phyloP scores from a whole-genome alignment of 306 rosid species.

The Lathyrus aphaca region DNA sequence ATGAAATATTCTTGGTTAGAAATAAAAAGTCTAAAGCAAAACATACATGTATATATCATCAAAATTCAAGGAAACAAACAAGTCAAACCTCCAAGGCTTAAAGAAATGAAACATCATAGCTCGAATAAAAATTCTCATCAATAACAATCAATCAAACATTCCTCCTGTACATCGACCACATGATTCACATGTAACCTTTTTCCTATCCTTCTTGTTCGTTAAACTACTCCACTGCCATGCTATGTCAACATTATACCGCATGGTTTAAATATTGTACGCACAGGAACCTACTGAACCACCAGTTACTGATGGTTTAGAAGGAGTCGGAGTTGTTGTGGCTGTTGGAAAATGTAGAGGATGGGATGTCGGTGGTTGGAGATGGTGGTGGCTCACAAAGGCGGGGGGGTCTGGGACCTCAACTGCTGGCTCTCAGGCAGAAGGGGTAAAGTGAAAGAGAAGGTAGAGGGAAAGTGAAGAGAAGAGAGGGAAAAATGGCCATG shows the following conservation, averaged over 20 bases:
- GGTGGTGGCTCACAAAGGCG: neutral
- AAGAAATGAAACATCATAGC: neutral
- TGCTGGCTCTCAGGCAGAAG: neutral
- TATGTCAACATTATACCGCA: neutral
- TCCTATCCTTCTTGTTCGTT: neutral
- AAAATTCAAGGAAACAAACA: constrained; percentile 3
- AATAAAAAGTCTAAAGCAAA: neutral
- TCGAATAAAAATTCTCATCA: neutral
- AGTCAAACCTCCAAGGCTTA: neutral
- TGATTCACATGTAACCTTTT: neutral
- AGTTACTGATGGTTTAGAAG: neutral
- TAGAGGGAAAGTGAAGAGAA: neutral
- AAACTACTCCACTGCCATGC: neutral
- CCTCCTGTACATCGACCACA: neutral
- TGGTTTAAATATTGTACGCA: neutral
- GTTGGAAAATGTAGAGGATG: neutral
- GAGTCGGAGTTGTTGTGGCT: neutral
- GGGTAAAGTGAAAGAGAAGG: neutral
- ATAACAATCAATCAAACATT: neutral
- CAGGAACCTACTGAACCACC: neutral
- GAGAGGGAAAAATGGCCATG: neutral
- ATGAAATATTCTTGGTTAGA: neutral
- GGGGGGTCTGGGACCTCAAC: neutral
- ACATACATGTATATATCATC: neutral
- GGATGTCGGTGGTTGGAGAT: neutral